Conservation (phyloP, 495 filamentous ascomycete species). For the Talaromyces adpressus region DNA sequence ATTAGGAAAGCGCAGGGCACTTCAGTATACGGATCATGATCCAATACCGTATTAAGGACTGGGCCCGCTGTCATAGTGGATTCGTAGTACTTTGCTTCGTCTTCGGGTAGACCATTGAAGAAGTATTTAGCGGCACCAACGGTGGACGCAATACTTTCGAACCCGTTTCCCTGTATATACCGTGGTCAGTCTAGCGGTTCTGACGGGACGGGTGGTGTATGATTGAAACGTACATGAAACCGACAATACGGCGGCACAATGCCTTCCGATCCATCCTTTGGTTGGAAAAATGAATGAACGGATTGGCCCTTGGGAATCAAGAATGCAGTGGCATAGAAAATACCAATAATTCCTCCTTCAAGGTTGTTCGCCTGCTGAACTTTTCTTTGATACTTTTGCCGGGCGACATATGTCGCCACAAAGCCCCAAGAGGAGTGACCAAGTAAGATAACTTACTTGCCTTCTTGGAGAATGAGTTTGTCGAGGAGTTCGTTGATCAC, state of each 20-base stretch:
- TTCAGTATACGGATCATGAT: neutral
- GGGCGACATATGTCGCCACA: neutral
- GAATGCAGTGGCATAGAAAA: conserved; percentile 1
- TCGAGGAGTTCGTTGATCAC: conserved; percentile 5
- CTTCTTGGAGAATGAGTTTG: no score
- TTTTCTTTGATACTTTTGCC: conserved; percentile 3
- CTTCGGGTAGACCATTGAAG: conserved; percentile 6
- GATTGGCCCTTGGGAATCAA: neutral
- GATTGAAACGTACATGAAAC: neutral
- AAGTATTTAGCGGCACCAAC: conserved; percentile 5
- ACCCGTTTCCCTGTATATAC: neutral
- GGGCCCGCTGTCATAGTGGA: neutral
- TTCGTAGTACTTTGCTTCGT: neutral
- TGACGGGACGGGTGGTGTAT: no score
- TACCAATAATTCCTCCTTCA: neutral
- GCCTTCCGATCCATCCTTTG: neutral
- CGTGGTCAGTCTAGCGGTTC: no score
- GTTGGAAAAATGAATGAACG: neutral
- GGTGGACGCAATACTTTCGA: conserved; percentile 24
- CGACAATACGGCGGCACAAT: conserved; percentile 3
- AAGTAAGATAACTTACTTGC: neutral
- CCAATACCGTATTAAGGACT: neutral
- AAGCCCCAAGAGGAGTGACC: neutral
- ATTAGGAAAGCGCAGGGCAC: neutral
- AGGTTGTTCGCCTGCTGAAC: neutral